phyloP scores from a whole-genome alignment of 2,329 filamentous ascomycete genomes.

The Nothopassalora personata region DNA sequence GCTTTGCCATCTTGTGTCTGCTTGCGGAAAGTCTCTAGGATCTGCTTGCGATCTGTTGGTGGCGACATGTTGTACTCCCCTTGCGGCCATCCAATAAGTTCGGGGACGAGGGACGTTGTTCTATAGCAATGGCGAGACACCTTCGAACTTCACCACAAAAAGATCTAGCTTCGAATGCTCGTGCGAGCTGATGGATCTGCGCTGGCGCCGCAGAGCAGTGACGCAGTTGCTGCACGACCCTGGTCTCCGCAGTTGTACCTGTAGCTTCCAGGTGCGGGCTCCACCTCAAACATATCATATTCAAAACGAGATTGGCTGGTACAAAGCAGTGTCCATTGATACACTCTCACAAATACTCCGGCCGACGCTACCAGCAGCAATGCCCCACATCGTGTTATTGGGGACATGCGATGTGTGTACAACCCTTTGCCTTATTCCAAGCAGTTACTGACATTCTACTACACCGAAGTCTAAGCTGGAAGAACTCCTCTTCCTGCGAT shows the following conservation, averaged over 20 bases:
- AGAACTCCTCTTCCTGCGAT: slow-evolving; percentile 53
- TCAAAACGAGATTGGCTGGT: neutral
- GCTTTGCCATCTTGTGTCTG: slow-evolving; percentile 52
- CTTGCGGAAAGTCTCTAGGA: slow-evolving; percentile 51
- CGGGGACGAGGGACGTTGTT: too few species aligned
- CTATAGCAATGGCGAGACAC: neutral
- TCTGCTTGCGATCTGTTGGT: slow-evolving; percentile 52
- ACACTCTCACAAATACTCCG: neutral
- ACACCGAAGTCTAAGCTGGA: slow-evolving; percentile 49
- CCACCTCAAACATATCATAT: neutral
- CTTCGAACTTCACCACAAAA: neutral
- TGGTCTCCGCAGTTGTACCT: slow-evolving; percentile 1
- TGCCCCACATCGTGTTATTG: slow-evolving; percentile 47
- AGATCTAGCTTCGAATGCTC: neutral
- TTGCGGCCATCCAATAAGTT: neutral
- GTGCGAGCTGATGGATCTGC: neutral
- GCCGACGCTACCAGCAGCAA: slow-evolving; percentile 2
- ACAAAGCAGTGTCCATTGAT: neutral
- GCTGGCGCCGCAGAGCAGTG: neutral
- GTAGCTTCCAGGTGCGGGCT: neutral
- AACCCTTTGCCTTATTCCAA: neutral
- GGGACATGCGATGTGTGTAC: slow-evolving; percentile 53
- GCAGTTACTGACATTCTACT: neutral
- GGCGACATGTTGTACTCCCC: slow-evolving; percentile 45
- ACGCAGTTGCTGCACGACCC: neutral